Conservation (phyloP, 2,329 filamentous ascomycete species). For the Cladosporium cucumerinum region DNA sequence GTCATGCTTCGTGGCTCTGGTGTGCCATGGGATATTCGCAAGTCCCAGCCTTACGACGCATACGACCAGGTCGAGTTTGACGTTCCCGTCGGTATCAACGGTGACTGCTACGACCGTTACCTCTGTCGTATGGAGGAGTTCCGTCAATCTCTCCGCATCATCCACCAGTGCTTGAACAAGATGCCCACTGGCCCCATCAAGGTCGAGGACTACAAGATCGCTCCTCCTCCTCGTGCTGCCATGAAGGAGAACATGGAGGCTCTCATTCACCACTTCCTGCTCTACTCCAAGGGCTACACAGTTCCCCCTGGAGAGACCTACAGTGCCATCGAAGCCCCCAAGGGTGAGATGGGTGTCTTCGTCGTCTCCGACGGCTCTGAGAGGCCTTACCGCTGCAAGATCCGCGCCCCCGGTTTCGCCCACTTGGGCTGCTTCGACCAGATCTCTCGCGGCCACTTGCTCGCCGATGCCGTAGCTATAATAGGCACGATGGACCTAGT, state of each 20-base stretch:
- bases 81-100: slow-evolving; percentile 91
- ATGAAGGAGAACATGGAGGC: slow-evolving; percentile 99
- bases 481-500: slow-evolving; percentile 66
- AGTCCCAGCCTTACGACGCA: slow-evolving; percentile 94
- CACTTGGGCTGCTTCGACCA: slow-evolving; percentile 95
- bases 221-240: slow-evolving; percentile 87
- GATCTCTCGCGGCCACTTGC: slow-evolving; percentile 82
- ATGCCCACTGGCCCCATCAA: slow-evolving; percentile 94
- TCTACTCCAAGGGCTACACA: slow-evolving; percentile 97
- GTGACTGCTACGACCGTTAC: slow-evolving; percentile 99
- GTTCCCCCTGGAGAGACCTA: slow-evolving; percentile 98
- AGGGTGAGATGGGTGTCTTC: slow-evolving; percentile 99
- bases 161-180: slow-evolving; percentile 98
- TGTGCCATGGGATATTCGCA: slow-evolving; percentile 93
- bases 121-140: slow-evolving; percentile 99
- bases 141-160: slow-evolving; percentile 95
- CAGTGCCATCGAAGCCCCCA: slow-evolving; percentile 96
- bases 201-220: slow-evolving; percentile 98
- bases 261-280: slow-evolving; percentile 96
- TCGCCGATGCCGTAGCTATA: slow-evolving; percentile 94
- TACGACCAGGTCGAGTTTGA: slow-evolving; percentile 99
- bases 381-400: slow-evolving; percentile 95
- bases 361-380: slow-evolving; percentile 94
- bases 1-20: slow-evolving; percentile 98
- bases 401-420: slow-evolving; percentile 92